These are phyloP conservation scores for Xerocomellus amylosporus DNA, from an alignment of 768 basidiomycete genomes.

Conservation along the genomic window DNA sequence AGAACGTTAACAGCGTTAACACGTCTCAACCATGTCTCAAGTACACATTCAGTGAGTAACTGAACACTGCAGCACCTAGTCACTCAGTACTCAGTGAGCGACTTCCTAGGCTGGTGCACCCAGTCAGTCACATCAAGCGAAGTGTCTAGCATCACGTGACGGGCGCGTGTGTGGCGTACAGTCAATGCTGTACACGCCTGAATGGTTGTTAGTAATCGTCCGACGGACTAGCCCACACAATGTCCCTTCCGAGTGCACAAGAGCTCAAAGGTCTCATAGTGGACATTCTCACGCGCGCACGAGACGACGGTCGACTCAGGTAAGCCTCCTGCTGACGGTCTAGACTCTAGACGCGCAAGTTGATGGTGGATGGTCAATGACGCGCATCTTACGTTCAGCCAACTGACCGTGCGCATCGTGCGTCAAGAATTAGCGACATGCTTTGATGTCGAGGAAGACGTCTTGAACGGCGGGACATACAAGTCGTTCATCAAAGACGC, in stretches of 20 bases:
- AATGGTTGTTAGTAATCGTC: neutral
- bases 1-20: too few species aligned
- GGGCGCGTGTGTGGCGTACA: too few species aligned
- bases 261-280: constrained; percentile 20
- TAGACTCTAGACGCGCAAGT: neutral
- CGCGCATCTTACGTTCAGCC: constrained; percentile 10
- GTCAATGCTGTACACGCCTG: too few species aligned
- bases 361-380: neutral
- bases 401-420: constrained; percentile 48
- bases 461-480: constrained; percentile 43
- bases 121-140: too few species aligned
- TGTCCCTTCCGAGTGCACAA: constrained; percentile 14
- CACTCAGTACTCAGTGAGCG: too few species aligned
- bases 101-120: too few species aligned
- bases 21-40: too few species aligned
- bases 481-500: constrained; percentile 44
- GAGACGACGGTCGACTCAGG: constrained; percentile 21
- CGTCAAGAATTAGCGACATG: constrained; percentile 48
- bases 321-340: neutral
- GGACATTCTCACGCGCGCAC: constrained; percentile 23
- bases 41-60: too few species aligned
- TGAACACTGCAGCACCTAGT: too few species aligned
- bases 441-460: constrained; percentile 43
- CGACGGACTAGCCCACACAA: neutral
- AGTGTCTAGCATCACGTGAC: constrained; percentile 18